Percentiles rank a stretch among this genome's conserved stretches.
phyloP scores from a whole-genome alignment of 2,329 filamentous ascomycete genomes.

The Lecanosticta acicola region DNA sequence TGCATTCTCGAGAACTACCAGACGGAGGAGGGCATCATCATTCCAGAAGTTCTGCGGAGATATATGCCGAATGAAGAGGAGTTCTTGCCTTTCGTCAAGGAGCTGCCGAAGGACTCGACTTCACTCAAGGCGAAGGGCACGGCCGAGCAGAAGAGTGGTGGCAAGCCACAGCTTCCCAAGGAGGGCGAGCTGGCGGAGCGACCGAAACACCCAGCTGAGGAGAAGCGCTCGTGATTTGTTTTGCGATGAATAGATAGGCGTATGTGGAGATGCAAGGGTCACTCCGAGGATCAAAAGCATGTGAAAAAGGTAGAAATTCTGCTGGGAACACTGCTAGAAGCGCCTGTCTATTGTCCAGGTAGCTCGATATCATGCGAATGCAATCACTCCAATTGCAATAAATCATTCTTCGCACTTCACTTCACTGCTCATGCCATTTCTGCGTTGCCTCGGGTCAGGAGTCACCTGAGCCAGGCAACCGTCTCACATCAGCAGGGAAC shows the following conservation, averaged over 20 bases:
- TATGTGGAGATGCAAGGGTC: neutral
- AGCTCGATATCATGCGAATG: too few relatives aligned
- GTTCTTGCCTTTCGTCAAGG: constrained; percentile 83
- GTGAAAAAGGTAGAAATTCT: neutral
- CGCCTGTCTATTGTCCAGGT: neutral
- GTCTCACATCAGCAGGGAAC: too few relatives aligned
- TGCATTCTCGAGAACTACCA: constrained; percentile 97
- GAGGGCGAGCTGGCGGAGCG: constrained; percentile 31
- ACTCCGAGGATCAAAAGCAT: neutral
- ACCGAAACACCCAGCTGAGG: constrained; percentile 30
- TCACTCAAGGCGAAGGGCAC: constrained; percentile 49
- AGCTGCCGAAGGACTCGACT: constrained; percentile 70
- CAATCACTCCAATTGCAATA: neutral
- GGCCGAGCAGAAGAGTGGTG: constrained; percentile 20
- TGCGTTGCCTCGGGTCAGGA: too few relatives aligned
- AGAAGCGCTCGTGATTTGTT: constrained; percentile 24
- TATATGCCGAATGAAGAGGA: constrained; percentile 86
- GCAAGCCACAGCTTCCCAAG: constrained; percentile 24
- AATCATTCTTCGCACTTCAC: too few relatives aligned
- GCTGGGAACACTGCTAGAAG: neutral
- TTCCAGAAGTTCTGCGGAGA: constrained; percentile 78
- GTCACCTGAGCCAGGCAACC: too few relatives aligned
- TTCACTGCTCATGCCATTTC: too few relatives aligned
- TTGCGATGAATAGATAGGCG: constrained; percentile 5
- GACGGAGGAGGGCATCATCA: constrained; percentile 73